Evolutionary conservation across 2,329 filamentous ascomycete species (phyloP).

Genomic region (Trichophyton simii): DNA sequence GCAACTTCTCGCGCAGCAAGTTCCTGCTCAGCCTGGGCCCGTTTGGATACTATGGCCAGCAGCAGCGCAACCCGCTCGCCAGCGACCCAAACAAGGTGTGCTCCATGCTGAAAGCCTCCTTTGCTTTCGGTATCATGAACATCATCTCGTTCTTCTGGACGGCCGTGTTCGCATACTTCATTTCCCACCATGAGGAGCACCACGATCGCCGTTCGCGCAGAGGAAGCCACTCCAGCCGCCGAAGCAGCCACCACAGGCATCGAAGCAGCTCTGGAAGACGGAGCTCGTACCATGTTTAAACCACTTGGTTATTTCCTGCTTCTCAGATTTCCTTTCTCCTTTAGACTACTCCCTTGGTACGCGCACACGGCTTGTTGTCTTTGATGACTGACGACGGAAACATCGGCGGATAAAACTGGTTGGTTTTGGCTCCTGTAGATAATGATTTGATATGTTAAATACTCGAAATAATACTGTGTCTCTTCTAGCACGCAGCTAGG

Average conservation of each 20-base stretch:
- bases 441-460: not conserved
- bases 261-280: conserved; percentile 13
- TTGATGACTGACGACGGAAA: not conserved
- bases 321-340: not conserved
- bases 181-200: conserved; percentile 25
- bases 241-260: conserved; percentile 10
- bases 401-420: not conserved
- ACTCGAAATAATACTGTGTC: too few relatives aligned
- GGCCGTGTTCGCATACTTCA: conserved; percentile 50
- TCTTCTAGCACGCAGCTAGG: not conserved
- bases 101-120: conserved; percentile 81
- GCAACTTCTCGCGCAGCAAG: conserved; percentile 40
- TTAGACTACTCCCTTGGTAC: not conserved
- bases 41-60: conserved; percentile 43
- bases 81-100: conserved; percentile 61
- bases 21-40: conserved; percentile 51
- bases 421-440: not conserved
- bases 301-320: not conserved
- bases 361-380: too few relatives aligned
- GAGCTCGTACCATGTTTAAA: not conserved
- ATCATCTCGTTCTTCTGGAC: conserved; percentile 68
- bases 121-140: conserved; percentile 85
- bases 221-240: conserved; percentile 19
- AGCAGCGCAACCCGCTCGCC: conserved; percentile 37
- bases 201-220: conserved; percentile 29